Evolutionary conservation across 257 asterid species (phyloP), one percentile per base, ranked within the genome.

Genomic region (Capsicum chinense): DNA sequence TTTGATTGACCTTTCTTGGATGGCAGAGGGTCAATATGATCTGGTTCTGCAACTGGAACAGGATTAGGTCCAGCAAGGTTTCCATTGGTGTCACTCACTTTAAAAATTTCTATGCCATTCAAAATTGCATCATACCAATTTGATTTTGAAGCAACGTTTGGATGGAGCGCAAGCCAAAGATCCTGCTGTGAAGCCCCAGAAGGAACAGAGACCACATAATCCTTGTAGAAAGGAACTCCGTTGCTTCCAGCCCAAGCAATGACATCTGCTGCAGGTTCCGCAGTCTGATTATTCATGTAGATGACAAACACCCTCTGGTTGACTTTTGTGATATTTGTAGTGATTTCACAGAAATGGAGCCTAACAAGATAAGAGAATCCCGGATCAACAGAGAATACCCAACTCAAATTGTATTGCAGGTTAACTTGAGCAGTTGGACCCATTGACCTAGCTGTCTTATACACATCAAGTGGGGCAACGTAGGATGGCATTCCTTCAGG

Each of bases 1-100:
- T 91, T 92, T 47, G 88, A 86, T 39, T 62, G 44, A 57, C 92
- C 85, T 17, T 90, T 80, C 47, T 82, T 74, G 17, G 91, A 83
- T 2, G 88, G 63, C 47, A 26, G 74, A 3, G 82, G 13, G 7
- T 86, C 97, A 26, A 85, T 82, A 33, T 37, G 48, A 10, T 83
- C 83, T 52, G 88, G 86, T 66, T 84, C 82, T n/a, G 91, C 91
- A 58, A 87, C 91, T 14, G 97, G 98, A 35, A 86, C 73, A 4
- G 99, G 99, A 83, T 93, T 95, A n/a, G 89, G 91, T 42, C 99
- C 99, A 0, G 97, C 99, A 84, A 95, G 97, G 90, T 90, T 94
- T 44, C 94, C 93, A 5, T 67, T 56, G 13, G 89, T 66, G 80
- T 91, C 93, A 58, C 33, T 95, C 44, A 94, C 42, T 85, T 95